Base-by-base conservation (phyloP, 1,139 yeast genomes). In the Taphrina populina region DNA sequence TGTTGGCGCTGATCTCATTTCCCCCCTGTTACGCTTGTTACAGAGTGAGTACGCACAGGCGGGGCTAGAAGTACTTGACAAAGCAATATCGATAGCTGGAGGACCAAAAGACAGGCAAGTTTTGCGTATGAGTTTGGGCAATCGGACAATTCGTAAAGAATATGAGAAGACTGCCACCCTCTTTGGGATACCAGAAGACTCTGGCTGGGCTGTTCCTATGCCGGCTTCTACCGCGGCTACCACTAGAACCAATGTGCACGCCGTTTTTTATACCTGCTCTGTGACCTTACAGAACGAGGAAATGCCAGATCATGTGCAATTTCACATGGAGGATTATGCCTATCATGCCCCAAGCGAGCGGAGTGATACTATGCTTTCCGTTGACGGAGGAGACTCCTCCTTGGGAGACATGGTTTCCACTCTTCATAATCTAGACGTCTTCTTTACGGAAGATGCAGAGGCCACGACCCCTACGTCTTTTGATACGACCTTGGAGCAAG, bases 131-230 rank as follows among this genome's bases (percentile, higher is more conserved):
- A 84, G 95, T 64, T 77, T 92, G 65, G 96, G 97, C 10, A 88
- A 86, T 63, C 74, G 83, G 15, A 79, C 87, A 2, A 75, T 84
- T 64, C 80, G 84, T 64, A 86, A 84, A 61, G 95, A 87, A 63
- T 85, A 84, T 65, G 96, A 86, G 63, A 82, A 80, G 63, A 83
- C 95, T 1, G 92, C 95, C 0, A 88, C 96, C 0, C 73, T 92
- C 56, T 94, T 88, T 73, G 98, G 98, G 13, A 83, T 90, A 20
- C 98, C 98, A 0, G 96, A 88, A 59, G 95, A 87, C n/a, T 82
- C 83, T 66, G 99, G 99, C 0, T 94, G 99, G 99, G 83, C 96
- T 0, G 82, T 94, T 47, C 95, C 97, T 1, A 84, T 86, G 92
- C 96, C 97, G 0, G 86, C 90, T 0, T 81, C 86, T 32, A 83